A percentile compares a stretch with the other conserved stretches of the same genome.
These are phyloP conservation scores for Juglanconis sp. DNA, from an alignment of 2,329 filamentous ascomycete genomes.

Conservation along the genomic window DNA sequence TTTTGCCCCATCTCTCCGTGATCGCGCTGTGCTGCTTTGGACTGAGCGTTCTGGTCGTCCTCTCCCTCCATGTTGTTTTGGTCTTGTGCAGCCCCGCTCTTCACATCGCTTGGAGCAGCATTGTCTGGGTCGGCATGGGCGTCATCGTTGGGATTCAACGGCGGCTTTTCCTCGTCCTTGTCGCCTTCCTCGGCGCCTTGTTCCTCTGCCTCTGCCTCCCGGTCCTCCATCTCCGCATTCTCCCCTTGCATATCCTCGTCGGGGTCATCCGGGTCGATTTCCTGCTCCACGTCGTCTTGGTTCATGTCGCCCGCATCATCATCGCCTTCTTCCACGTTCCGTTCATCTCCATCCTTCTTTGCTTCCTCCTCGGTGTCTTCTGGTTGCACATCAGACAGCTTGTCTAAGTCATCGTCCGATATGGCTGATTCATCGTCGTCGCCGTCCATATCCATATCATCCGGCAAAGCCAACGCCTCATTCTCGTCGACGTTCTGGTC, in stretches of 20 bases:
- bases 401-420: slow-evolving; percentile 28
- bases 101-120: slow-evolving; percentile 59
- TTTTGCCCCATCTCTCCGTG: slow-evolving; percentile 65
- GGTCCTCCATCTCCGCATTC: slow-evolving; percentile 22
- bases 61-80: slow-evolving; percentile 55
- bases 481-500: slow-evolving; percentile 48
- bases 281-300: slow-evolving; percentile 69
- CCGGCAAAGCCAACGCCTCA: slow-evolving; percentile 24
- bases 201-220: slow-evolving; percentile 28
- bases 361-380: slow-evolving; percentile 21
- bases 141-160: slow-evolving; percentile 41
- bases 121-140: slow-evolving; percentile 57
- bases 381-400: slow-evolving; percentile 44
- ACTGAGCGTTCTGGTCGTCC: slow-evolving; percentile 54
- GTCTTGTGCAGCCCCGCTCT: slow-evolving; percentile 64
- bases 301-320: slow-evolving; percentile 15
- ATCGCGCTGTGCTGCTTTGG: slow-evolving; percentile 61
- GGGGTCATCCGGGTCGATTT: slow-evolving; percentile 22
- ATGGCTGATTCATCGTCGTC: slow-evolving; percentile 18
- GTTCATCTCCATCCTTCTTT: slow-evolving; percentile 26
- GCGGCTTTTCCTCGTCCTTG: slow-evolving; percentile 35
- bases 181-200: slow-evolving; percentile 39
- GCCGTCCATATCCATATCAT: slow-evolving; percentile 31
- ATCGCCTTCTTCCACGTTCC: slow-evolving; percentile 44
- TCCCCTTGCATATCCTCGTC: slow-evolving; percentile 17